phyloP scores from a whole-genome alignment of 306 rosid genomes.

The Castanospermum australe region DNA sequence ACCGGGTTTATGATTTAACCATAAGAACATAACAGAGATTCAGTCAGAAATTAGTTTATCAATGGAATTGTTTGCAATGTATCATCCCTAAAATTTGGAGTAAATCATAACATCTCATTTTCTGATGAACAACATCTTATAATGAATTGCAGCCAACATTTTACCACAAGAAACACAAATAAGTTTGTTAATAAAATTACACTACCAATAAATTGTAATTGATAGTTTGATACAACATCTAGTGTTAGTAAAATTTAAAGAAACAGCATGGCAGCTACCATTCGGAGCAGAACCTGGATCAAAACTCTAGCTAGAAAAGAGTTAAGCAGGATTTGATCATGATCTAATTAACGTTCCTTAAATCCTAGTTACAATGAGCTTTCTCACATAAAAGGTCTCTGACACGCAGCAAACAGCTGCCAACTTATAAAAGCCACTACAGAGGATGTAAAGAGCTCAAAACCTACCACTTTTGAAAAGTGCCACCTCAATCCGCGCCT shows the following conservation, averaged over 20 bases:
- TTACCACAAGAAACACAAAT: not conserved
- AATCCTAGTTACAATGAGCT: not conserved
- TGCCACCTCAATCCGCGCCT: constrained; percentile 95
- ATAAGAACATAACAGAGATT: too few relatives aligned
- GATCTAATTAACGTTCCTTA: too few relatives aligned
- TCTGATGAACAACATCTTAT: constrained; percentile 22
- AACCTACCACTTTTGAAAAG: constrained; percentile 84
- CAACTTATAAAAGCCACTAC: constrained; percentile 89
- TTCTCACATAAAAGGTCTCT: constrained; percentile 75
- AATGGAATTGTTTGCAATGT: not conserved
- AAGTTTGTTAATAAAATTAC: constrained; percentile 2
- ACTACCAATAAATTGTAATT: constrained; percentile 19
- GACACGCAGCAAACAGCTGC: constrained; percentile 91
- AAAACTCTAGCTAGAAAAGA: constrained; percentile 14
- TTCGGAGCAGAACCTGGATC: constrained; percentile 28
- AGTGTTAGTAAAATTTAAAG: constrained; percentile 24
- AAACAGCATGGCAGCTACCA: constrained; percentile 27
- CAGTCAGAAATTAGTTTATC: too few relatives aligned
- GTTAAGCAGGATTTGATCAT: constrained; percentile 25
- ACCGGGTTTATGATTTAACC: too few relatives aligned
- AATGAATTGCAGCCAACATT: constrained; percentile 25
- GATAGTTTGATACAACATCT: constrained; percentile 24
- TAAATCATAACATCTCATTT: not conserved
- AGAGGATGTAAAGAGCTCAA: constrained; percentile 83
- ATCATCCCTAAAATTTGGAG: not conserved